Evolutionary conservation across 306 rosid species (phyloP), one percentile per base, ranked within the genome.

Genomic region (Hippophae rhamnoides): DNA sequence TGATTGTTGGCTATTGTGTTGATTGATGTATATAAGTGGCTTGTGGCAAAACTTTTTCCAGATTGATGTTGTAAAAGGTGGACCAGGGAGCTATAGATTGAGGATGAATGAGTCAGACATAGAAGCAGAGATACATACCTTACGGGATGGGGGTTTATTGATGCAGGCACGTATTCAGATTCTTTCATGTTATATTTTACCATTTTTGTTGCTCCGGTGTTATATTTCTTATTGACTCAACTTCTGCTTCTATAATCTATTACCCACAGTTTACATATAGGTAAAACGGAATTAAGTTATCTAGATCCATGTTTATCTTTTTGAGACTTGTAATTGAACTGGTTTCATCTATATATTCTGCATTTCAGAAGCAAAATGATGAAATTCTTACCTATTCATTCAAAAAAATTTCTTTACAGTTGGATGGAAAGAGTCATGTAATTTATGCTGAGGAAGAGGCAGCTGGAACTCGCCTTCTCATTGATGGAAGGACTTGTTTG

Each of bases 391-490:
- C 38, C 38, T 31, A 31, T 65, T 68, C 66, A 47, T 31, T 31
- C 5, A 2, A 4, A 31, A 31, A 31, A 0, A 2, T 31, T 4
- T 31, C 38, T 31, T 73, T 57, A 69, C 94, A 93, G 99, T 74
- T 93, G 90, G 85, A 88, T 62, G 99, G 99, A 74, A 93, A 86
- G 74, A 93, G 99, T 80, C 96, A 92, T 78, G 89, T 92, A 25
- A 81, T 92, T 74, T 92, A 92, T 69, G 93, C 95, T n/a, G 99
- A 92, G 82, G 99, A 92, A 83, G 99, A 92, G 82, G 96, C 99
- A 58, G 99, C 99, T 52, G 99, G 99, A 68, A 92, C 93, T 71
- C 96, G 96, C 41, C 99, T 92, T 80, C 78, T 92, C 59, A 92
- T 92, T 62, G 99, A 92, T 88, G 99, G 99, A 78, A 85, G 96